Evolutionary conservation across 1,139 yeast species (phyloP), one percentile per base, ranked within the genome.

Genomic region (Spencermartinsiella ligniputridi): DNA sequence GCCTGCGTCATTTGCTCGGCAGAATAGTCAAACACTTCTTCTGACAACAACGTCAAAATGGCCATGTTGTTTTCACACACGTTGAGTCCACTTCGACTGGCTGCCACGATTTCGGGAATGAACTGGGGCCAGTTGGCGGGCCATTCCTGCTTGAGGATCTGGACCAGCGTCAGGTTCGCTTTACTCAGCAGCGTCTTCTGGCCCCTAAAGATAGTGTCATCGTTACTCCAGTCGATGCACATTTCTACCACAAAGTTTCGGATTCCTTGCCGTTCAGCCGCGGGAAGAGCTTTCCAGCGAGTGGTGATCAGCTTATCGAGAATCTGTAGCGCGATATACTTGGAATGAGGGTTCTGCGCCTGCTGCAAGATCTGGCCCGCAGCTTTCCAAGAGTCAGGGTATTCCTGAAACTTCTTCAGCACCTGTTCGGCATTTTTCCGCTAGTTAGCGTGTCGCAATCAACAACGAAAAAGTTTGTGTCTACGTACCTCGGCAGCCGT

Each of bases 91-190:
- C 94, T 80, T 52, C 88, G 79, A 42, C 95, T 83, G 53, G 95
- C 83, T 52, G 76, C 76, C 37, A 92, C 94, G 51, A 92, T 78
- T 63, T 94, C 98, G 12, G 97, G 96, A 44, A 92, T 84, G 60
- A 94, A 92, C 57, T 85, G 87, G 18, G 97, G 97, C 99, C 99
- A 92, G 62, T 89, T 86, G 56, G 83, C 89, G 34, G 99, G 99
- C 99, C 99, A 92, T 63, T 92, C 99, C 67, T 94, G 97, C 63
- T 92, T 92, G 60, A 92, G 78, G 42, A 92, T 83, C 60, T 92
- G 95, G 33, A 92, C 98, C 60, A 92, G 73, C 5, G 97, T 92
- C 62, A 92, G 75, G 68, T 92, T 96, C 57, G 92, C 90, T 66
- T 94, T 94, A 69, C 86, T 88, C 58, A 92, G 87, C 60, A 92